A percentile compares a stretch with the other conserved stretches of the same genome.
These are phyloP conservation scores for Phaeosphaeriaceae sp. DNA, from an alignment of 2,329 filamentous ascomycete species.

Conservation along the genomic window DNA sequence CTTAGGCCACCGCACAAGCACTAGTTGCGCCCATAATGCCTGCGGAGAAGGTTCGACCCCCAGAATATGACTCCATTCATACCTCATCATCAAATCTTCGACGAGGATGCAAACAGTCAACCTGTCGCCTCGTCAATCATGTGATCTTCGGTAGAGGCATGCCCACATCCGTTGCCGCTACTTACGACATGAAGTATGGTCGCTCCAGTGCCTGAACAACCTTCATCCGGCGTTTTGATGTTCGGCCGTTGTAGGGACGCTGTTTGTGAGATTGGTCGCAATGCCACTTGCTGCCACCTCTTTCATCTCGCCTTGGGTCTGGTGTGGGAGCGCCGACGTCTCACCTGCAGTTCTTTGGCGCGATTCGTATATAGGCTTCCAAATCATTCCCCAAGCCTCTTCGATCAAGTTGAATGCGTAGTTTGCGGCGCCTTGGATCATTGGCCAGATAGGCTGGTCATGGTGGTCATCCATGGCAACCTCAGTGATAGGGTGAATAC, in stretches of 20 bases:
- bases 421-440: constrained; percentile 22
- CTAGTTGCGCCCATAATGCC: neutral
- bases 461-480: constrained; percentile 21
- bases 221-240: neutral
- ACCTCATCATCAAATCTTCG: too few relatives aligned
- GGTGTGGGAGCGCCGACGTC: neutral
- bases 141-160: too few relatives aligned
- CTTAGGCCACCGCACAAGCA: neutral
- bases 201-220: neutral
- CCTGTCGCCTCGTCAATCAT: too few relatives aligned
- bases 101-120: too few relatives aligned
- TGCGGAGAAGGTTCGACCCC: neutral
- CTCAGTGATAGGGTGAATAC: neutral
- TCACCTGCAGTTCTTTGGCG: neutral
- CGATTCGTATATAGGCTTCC: constrained; percentile 3
- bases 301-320: constrained; percentile 1
- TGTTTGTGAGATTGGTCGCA: neutral
- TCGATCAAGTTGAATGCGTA: constrained; percentile 20
- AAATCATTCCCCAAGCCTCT: constrained; percentile 23
- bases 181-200: too few relatives aligned
- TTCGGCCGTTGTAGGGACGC: neutral
- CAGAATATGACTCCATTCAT: too few relatives aligned
- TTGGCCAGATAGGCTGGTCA: constrained; percentile 24
- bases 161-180: too few relatives aligned
- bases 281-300: neutral